A percentile compares a stretch with the other conserved stretches of the same genome.
Conservation (phyloP, 2,329 filamentous ascomycete genomes). For the Orbilia quercus region DNA sequence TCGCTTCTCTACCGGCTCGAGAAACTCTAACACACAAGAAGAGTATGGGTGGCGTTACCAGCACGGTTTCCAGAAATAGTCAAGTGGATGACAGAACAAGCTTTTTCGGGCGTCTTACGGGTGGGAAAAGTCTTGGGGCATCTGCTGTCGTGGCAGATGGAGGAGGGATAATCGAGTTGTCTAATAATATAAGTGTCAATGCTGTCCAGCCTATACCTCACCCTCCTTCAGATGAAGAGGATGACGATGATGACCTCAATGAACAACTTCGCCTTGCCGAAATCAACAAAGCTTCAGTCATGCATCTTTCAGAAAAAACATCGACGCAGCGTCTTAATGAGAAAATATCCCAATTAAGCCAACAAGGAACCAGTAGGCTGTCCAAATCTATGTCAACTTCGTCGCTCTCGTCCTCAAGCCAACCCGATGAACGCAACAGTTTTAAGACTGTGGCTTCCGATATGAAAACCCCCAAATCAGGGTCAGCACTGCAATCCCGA, state of each 20-base stretch:
- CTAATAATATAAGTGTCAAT: background rate
- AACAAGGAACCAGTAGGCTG: slow-evolving; percentile 66
- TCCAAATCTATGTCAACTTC: slow-evolving; percentile 42
- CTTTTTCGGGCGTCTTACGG: slow-evolving; percentile 78
- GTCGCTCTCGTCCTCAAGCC: slow-evolving; percentile 51
- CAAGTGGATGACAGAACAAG: slow-evolving; percentile 80
- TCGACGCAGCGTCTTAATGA: slow-evolving; percentile 95
- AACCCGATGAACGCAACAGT: slow-evolving; percentile 8
- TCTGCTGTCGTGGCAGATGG: slow-evolving; percentile 61
- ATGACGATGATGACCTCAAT: slow-evolving; percentile 60
- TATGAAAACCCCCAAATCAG: background rate
- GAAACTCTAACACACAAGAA: slow-evolving; percentile 87
- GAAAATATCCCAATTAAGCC: slow-evolving; percentile 81
- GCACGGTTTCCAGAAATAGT: slow-evolving; percentile 78
- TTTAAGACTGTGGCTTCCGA: background rate
- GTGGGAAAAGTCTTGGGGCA: slow-evolving; percentile 76
- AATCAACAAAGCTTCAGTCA: slow-evolving; percentile 67
- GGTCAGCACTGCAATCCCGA: background rate
- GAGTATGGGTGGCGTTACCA: slow-evolving; percentile 73
- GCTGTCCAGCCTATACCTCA: background rate
- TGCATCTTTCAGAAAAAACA: slow-evolving; percentile 76
- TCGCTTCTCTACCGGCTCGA: slow-evolving; percentile 89
- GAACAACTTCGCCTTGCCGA: slow-evolving; percentile 60
- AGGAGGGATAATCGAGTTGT: slow-evolving; percentile 3
- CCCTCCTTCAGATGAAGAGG: slow-evolving; percentile 63